Conservation (phyloP, 2,329 filamentous ascomycete genomes). For the Trichoderma aggressivum region DNA sequence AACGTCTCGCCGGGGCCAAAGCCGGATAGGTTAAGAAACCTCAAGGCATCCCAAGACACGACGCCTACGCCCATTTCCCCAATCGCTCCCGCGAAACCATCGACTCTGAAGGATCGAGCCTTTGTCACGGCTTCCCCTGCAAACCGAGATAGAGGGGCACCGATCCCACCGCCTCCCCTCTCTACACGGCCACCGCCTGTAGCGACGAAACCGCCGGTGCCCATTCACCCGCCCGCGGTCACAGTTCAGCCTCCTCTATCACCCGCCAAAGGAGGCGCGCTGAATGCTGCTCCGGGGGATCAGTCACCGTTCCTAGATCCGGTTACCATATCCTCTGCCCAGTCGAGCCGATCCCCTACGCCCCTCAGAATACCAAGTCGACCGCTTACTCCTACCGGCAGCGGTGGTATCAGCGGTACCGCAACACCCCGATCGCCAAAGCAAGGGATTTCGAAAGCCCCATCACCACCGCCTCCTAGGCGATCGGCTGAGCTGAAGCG, state of each 20-base stretch:
- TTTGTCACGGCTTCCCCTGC: conserved; percentile 19
- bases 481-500: conserved; percentile 58
- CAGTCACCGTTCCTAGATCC: conserved; percentile 47
- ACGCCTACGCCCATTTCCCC: conserved; percentile 6
- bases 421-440: conserved; percentile 43
- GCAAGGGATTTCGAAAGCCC: conserved; percentile 47
- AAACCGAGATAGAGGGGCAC: conserved; percentile 25
- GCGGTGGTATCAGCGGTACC: conserved; percentile 14
- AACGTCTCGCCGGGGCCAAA: conserved; percentile 42
- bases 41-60: conserved; percentile 38
- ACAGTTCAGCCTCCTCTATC: conserved; percentile 68
- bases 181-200: conserved; percentile 27
- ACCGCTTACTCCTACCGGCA: conserved; percentile 49
- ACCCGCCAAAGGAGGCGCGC: conserved; percentile 52
- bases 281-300: conserved; percentile 37
- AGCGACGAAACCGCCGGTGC: conserved; percentile 24
- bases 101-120: conserved; percentile 22
- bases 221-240: conserved; percentile 57
- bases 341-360: conserved; percentile 42
- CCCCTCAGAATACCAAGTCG: conserved; percentile 55
- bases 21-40: conserved; percentile 42
- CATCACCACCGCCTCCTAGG: conserved; percentile 61
- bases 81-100: conserved; percentile 20
- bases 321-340: conserved; percentile 39
- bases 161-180: conserved; percentile 23